Percentiles rank a stretch among this genome's conserved stretches.
These are phyloP conservation scores for Geotrichum ghanense DNA, from an alignment of 805 yeast genomes.

Conservation along the genomic window DNA sequence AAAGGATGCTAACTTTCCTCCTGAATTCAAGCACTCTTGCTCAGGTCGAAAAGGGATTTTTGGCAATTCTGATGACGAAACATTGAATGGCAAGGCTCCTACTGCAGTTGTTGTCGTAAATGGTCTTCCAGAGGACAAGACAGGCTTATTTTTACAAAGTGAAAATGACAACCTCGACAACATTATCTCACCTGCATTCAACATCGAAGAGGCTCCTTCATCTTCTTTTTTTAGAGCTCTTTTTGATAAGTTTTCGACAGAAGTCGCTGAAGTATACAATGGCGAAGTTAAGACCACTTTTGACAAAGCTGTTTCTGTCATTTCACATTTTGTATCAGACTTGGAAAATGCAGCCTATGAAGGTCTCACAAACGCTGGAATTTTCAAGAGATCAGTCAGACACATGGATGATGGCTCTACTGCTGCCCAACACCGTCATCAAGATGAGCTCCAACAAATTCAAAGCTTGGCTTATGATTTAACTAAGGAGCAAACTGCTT, in stretches of 20 bases:
- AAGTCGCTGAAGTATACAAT: constrained; percentile 6
- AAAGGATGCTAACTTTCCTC: constrained; percentile 7
- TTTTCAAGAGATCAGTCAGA: not conserved
- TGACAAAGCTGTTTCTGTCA: not conserved
- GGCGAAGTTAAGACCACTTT: constrained; percentile 4
- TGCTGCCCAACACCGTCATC: not conserved
- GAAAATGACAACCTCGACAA: constrained; percentile 1
- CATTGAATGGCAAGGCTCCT: constrained; percentile 1
- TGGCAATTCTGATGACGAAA: not conserved
- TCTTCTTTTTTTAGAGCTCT: constrained; percentile 3
- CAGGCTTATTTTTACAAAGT: not conserved
- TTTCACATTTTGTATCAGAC: not conserved
- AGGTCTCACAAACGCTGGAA: not conserved
- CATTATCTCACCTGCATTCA: constrained; percentile 10
- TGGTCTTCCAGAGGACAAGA: not conserved
- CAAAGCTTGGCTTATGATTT: constrained; percentile 2
- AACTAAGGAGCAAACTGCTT: constrained; percentile 3
- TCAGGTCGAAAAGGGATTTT: constrained; percentile 1
- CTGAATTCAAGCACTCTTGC: not conserved
- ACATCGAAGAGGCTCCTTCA: constrained; percentile 9
- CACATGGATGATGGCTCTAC: not conserved
- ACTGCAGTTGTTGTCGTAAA: constrained; percentile 9
- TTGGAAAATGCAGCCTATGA: not conserved
- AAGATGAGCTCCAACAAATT: constrained; percentile 1
- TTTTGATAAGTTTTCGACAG: constrained; percentile 7